Conservation (phyloP, 441 rosid genomes). For the Corymbia citriodora region DNA sequence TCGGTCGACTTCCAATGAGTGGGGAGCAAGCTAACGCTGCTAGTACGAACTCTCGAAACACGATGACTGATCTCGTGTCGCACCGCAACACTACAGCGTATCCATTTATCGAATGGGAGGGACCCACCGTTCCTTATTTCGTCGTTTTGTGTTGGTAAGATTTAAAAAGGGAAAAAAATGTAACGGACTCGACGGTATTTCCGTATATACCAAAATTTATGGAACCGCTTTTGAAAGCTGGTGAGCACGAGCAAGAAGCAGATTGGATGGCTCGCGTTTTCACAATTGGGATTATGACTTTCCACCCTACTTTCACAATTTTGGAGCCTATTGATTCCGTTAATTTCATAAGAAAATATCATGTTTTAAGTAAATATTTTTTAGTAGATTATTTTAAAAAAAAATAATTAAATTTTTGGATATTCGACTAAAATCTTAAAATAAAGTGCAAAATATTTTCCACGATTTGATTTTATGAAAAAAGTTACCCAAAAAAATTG, state of each 20-base stretch:
- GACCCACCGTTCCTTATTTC: background rate
- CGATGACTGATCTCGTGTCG: background rate
- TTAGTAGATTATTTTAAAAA: too few relatives aligned
- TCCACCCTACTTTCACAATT: background rate
- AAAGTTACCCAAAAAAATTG: too few relatives aligned
- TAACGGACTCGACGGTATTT: too few relatives aligned
- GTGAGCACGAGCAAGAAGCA: background rate
- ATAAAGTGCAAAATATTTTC: too few relatives aligned
- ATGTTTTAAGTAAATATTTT: too few relatives aligned
- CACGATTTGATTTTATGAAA: too few relatives aligned
- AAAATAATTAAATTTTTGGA: too few relatives aligned
- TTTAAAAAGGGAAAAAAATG: background rate
- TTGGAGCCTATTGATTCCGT: background rate
- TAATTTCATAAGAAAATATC: too few relatives aligned
- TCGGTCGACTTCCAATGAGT: background rate
- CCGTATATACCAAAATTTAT: background rate
- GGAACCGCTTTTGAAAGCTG: background rate
- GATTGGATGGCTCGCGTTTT: background rate
- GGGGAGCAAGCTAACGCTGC: background rate
- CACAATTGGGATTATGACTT: background rate
- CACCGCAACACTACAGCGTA: background rate
- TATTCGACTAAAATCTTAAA: too few relatives aligned
- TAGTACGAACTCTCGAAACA: background rate
- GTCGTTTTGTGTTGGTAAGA: background rate
- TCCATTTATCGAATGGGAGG: too few relatives aligned